Evolutionary conservation across 192 early-diverging fungal species (phyloP).

Genomic region (Funneliformis mosseae): DNA sequence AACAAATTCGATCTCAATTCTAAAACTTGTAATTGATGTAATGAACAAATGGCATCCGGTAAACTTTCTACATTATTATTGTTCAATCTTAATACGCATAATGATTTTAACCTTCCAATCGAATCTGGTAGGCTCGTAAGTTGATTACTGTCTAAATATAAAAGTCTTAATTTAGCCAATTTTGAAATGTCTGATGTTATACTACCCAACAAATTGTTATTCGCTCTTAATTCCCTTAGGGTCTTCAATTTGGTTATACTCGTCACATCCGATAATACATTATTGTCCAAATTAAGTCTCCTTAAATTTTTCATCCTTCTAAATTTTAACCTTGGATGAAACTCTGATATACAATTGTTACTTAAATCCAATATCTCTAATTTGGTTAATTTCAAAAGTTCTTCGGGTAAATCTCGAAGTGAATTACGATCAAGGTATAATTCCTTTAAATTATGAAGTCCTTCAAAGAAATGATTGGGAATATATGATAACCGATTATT

Average conservation of each 20-base stretch:
- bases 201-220: conserved; percentile 44
- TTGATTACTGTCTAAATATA: conserved; percentile 44
- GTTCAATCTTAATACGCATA: conserved; percentile 43
- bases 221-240: conserved; percentile 43
- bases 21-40: conserved; percentile 44
- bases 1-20: conserved; percentile 44
- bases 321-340: conserved; percentile 47
- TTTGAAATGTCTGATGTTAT: conserved; percentile 40
- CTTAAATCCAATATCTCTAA: conserved; percentile 50
- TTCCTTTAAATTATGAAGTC: conserved; percentile 44
- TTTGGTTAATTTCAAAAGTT: conserved; percentile 45
- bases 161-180: conserved; percentile 44
- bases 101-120: conserved; percentile 42
- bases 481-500: conserved; percentile 36
- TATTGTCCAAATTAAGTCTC: conserved; percentile 47
- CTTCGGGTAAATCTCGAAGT: conserved; percentile 49
- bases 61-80: conserved; percentile 43
- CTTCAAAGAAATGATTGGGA: conserved; percentile 49
- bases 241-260: conserved; percentile 47
- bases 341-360: conserved; percentile 48
- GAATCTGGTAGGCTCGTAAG: conserved; percentile 44
- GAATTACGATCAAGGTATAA: conserved; percentile 50
- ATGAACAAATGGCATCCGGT: conserved; percentile 44
- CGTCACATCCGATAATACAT: conserved; percentile 45
- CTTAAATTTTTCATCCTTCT: conserved; percentile 44